These are phyloP conservation scores for Russula earlei DNA, from an alignment of 768 basidiomycete species.

Conservation along the genomic window DNA sequence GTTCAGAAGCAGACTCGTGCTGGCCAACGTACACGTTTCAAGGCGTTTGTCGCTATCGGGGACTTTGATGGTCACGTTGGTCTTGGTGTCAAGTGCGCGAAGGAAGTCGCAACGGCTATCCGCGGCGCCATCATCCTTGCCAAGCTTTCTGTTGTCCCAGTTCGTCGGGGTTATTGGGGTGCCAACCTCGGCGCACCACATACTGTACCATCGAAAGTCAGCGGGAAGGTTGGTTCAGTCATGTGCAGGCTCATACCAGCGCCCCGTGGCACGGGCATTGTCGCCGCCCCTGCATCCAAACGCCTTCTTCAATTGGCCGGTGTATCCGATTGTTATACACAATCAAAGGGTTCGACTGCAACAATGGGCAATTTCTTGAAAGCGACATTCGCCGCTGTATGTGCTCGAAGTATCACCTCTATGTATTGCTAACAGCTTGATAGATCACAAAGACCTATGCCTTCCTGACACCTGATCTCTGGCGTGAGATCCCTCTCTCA, in stretches of 20 bases:
- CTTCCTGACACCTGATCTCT: slow-evolving; percentile 97
- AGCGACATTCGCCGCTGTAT: slow-evolving; percentile 85
- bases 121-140: slow-evolving; percentile 99
- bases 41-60: slow-evolving; percentile 99
- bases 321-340: slow-evolving; percentile 96
- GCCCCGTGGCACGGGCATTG: slow-evolving; percentile 97
- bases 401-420: slow-evolving; percentile 25
- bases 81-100: slow-evolving; percentile 98
- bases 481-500: slow-evolving; percentile 87
- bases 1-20: slow-evolving; percentile 99
- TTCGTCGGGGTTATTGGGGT: slow-evolving; percentile 99
- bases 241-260: slow-evolving; percentile 99
- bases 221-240: slow-evolving; percentile 97
- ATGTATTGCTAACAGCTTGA: neutral
- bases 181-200: slow-evolving; percentile 97
- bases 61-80: slow-evolving; percentile 99
- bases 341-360: slow-evolving; percentile 95
- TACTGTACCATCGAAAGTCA: slow-evolving; percentile 97
- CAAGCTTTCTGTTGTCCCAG: slow-evolving; percentile 95
- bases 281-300: slow-evolving; percentile 96
- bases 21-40: slow-evolving; percentile 99
- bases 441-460: slow-evolving; percentile 97
- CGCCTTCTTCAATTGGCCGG: slow-evolving; percentile 95
- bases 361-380: slow-evolving; percentile 99
- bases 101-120: slow-evolving; percentile 99